Conservation (phyloP, 495 filamentous ascomycete species). For the Bacidia rubella region DNA sequence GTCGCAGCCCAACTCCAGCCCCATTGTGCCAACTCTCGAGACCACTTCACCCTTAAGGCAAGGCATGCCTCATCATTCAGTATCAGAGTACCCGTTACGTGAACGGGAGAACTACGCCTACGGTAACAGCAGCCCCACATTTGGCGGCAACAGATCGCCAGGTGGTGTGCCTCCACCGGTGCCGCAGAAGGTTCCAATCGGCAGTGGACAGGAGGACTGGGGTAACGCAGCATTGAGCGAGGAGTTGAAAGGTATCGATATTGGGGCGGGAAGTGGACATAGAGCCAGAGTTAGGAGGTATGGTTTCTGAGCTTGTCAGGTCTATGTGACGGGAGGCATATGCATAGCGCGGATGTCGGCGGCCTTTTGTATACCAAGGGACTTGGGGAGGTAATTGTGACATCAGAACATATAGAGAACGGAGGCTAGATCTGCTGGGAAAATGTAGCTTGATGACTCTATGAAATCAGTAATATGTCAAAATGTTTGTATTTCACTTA, state of each 20-base stretch:
- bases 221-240: slow-evolving; percentile 47
- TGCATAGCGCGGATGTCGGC: background rate
- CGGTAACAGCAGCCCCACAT: slow-evolving; percentile 8
- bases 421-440: too few relatives aligned
- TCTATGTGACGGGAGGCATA: background rate
- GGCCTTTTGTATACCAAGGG: too few relatives aligned
- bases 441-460: too few relatives aligned
- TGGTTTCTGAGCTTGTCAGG: slow-evolving; percentile 6
- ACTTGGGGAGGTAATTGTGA: too few relatives aligned
- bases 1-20: slow-evolving; percentile 16
- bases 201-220: slow-evolving; percentile 25
- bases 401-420: too few relatives aligned
- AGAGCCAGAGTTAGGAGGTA: slow-evolving; percentile 13
- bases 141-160: slow-evolving; percentile 10
- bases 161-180: slow-evolving; percentile 41
- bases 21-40: slow-evolving; percentile 15
- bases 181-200: slow-evolving; percentile 61
- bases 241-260: slow-evolving; percentile 72
- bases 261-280: slow-evolving; percentile 29
- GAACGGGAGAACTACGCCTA: slow-evolving; percentile 20
- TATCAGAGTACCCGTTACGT: slow-evolving; percentile 17
- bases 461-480: too few relatives aligned
- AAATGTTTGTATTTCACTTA: too few relatives aligned
- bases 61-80: slow-evolving; percentile 8
- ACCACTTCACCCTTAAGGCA: slow-evolving; percentile 5